phyloP scores from a whole-genome alignment of 768 basidiomycete genomes.

The Daedaleopsis nitida region DNA sequence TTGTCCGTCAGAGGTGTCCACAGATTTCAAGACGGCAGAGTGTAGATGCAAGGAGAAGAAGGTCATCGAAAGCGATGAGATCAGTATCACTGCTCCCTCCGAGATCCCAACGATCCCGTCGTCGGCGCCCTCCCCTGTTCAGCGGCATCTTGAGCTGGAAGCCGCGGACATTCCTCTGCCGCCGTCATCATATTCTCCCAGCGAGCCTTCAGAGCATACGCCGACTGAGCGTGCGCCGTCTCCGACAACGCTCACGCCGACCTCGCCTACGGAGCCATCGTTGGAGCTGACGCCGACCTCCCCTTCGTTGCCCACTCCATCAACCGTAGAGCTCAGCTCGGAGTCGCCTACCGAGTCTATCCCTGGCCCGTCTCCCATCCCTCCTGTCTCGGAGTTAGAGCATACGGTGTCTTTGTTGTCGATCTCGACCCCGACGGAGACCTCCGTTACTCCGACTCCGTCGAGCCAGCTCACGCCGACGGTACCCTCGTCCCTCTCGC shows the following conservation, averaged over 20 bases:
- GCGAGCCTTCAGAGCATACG: constrained; percentile 14
- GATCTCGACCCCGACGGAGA: constrained; percentile 45
- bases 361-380: constrained; percentile 32
- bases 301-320: constrained; percentile 18
- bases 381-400: constrained; percentile 28
- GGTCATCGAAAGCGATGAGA: constrained; percentile 20
- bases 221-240: constrained; percentile 11
- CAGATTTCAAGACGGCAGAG: constrained; percentile 52
- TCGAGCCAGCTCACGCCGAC: constrained; percentile 26
- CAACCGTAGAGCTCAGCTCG: constrained; percentile 6
- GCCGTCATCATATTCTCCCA: constrained; percentile 34
- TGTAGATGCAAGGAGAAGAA: constrained; percentile 29
- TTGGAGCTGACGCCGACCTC: constrained; percentile 24
- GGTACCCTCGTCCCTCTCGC: constrained; percentile 25
- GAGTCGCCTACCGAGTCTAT: constrained; percentile 17
- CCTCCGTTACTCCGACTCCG: constrained; percentile 38
- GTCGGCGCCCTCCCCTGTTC: constrained; percentile 13
- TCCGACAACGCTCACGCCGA: constrained; percentile 8
- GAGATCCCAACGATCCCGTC: constrained; percentile 34
- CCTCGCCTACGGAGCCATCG: constrained; percentile 26
- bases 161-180: constrained; percentile 47
- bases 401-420: constrained; percentile 37
- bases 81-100: constrained; percentile 29
- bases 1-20: constrained; percentile 44
- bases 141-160: constrained; percentile 13